Evolutionary conservation across 495 filamentous ascomycete genomes (phyloP).

Genomic region (Pseudoneurospora amorphoporcata): DNA sequence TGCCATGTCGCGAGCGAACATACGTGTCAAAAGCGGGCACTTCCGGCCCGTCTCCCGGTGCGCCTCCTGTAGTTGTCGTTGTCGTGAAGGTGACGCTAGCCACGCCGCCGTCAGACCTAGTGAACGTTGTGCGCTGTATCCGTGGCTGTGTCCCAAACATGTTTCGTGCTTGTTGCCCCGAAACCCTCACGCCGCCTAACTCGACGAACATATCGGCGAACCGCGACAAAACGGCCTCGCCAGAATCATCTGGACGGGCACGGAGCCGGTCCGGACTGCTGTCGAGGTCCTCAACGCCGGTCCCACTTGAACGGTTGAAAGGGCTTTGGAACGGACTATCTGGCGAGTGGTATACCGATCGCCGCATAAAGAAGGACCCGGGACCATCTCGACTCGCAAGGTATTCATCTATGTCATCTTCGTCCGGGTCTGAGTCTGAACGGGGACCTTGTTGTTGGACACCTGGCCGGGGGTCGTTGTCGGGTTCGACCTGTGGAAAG

Average conservation of each 20-base stretch:
- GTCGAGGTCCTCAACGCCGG: not conserved
- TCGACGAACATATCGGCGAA: conserved; percentile 32
- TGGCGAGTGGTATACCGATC: conserved; percentile 4
- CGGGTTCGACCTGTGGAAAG: conserved; percentile 23
- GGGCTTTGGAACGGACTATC: conserved; percentile 1
- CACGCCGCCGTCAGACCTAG: conserved; percentile 10
- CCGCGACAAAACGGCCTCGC: conserved; percentile 30
- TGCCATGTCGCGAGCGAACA: not conserved
- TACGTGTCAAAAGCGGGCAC: conserved; percentile 11
- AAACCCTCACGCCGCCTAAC: conserved; percentile 7
- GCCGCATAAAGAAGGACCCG: conserved; percentile 34
- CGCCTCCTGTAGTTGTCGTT: conserved; percentile 3
- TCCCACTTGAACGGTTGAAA: not conserved
- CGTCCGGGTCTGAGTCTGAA: conserved; percentile 36
- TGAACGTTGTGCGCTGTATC: conserved; percentile 15
- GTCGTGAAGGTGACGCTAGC: conserved; percentile 26
- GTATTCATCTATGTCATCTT: conserved; percentile 38
- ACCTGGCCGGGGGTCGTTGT: conserved; percentile 27
- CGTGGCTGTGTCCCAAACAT: conserved; percentile 2
- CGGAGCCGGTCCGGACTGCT: not conserved
- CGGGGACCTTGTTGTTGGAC: conserved; percentile 31
- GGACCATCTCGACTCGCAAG: conserved; percentile 27
- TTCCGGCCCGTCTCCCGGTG: not conserved
- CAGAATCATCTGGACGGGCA: not conserved
- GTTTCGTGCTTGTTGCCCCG: not conserved